These are phyloP conservation scores for Hypoxylon sp. DNA, from an alignment of 2,329 filamentous ascomycete species.

Conservation along the genomic window DNA sequence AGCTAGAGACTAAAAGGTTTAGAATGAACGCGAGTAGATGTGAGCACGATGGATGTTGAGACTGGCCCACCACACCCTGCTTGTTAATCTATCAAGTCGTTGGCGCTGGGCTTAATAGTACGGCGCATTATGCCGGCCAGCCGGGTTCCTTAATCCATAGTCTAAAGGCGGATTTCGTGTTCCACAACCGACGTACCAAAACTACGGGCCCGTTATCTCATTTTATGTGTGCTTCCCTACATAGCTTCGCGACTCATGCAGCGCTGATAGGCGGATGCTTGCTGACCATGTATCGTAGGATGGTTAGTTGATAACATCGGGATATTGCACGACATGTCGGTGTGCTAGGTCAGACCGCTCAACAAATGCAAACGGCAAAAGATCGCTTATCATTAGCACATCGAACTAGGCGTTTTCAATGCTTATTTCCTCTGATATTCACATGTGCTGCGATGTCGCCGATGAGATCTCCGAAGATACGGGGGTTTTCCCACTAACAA, in stretches of 20 bases:
- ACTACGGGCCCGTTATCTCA: conserved; percentile 12
- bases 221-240: conserved; percentile 1
- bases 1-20: conserved; percentile 9
- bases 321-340: conserved; percentile 26
- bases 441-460: not conserved
- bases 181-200: conserved; percentile 19
- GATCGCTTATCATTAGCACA: conserved; percentile 1
- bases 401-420: not conserved
- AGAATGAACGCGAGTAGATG: conserved; percentile 2
- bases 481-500: conserved; percentile 1
- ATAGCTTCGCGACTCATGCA: conserved; percentile 3
- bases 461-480: too few relatives aligned
- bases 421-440: not conserved
- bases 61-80: conserved; percentile 17
- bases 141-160: conserved; percentile 22
- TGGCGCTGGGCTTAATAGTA: conserved; percentile 5
- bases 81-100: conserved; percentile 14
- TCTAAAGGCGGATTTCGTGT: conserved; percentile 10
- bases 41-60: conserved; percentile 17
- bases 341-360: conserved; percentile 24
- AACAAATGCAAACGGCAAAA: conserved; percentile 23
- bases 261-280: conserved; percentile 12
- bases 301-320: conserved; percentile 9
- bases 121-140: conserved; percentile 17
- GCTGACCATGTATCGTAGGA: conserved; percentile 1